Base-by-base conservation (phyloP, 768 basidiomycete genomes). In the Xerocomus spinulosus region DNA sequence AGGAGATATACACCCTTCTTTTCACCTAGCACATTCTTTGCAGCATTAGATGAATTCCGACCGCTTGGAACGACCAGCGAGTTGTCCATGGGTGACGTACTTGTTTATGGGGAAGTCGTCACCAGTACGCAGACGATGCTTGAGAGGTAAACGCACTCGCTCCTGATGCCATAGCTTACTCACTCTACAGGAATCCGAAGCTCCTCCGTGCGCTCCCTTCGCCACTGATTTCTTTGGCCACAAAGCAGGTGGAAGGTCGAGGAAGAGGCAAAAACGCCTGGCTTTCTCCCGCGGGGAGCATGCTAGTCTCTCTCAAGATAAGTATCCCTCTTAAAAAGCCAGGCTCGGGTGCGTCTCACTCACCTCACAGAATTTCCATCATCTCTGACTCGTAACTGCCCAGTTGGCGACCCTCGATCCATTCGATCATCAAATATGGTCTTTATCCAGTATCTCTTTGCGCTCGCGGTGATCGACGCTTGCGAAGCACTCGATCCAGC, bases 101-200 rank as follows among this genome's bases (percentile, higher is more conserved):
- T 97, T 24, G 55, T 94, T 9, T 97, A 97, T 54, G 85, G 87
- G 26, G 91, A 96, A 64, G 82, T 82, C 0, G 87, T 99, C 10
- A 92, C 92, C 2, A 93, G 90, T 55, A 98, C 95, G 0, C 96
- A 98, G 64, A 93, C 92, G 2, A 81, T 97, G 79, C 73, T 98
- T 5, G 91, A 96, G 61, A 88, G 83, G 95, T 93, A 54, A 68
- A 85, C 68, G 1, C 21, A 20, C 29, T 21, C 15, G 1, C 20
- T 28, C 33, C 20, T 9, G 13, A 20, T 34, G 29, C 39, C 7
- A 23, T 10, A 2, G 10, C 36, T 53, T 21, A 55, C 18, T 26
- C 4, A 8, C 23, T 18, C 9, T 3, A 24, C 20, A 95, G 94
- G 57, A 98, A 96, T 62, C 83, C 83, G 7, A 74, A 68, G 10